Evolutionary conservation across 176 grass and related monocot genomes (phyloP).

Genomic region (Pharus latifolius): DNA sequence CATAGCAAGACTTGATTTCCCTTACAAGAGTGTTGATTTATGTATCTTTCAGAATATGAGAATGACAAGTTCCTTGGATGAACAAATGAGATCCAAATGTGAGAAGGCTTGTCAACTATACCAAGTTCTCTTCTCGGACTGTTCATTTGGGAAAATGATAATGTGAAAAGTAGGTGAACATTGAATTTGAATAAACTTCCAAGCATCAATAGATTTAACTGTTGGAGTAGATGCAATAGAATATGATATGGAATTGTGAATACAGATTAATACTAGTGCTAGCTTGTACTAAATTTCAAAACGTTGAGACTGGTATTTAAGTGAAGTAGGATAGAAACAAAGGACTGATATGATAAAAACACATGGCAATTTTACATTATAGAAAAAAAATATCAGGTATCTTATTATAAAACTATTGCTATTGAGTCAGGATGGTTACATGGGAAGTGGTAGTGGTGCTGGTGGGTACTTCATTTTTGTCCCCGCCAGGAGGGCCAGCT

Average conservation of each 20-base stretch:
- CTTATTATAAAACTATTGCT: background rate
- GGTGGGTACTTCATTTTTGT: conserved; percentile 44
- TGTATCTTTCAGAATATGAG: background rate
- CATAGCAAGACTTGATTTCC: background rate
- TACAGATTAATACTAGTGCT: background rate
- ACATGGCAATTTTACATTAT: background rate
- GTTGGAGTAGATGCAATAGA: background rate
- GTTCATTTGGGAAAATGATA: background rate
- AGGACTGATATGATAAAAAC: background rate
- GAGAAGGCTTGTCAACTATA: background rate
- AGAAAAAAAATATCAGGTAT: background rate
- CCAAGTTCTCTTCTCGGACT: background rate
- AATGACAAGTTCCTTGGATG: background rate
- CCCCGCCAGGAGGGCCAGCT: conserved; percentile 86
- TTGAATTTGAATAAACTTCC: no score
- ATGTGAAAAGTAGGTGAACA: no score
- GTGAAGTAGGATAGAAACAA: conserved; percentile 2
- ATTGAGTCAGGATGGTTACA: conserved; percentile 30
- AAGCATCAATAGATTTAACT: background rate
- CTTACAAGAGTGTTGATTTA: background rate
- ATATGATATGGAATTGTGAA: no score
- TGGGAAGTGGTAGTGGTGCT: conserved; percentile 18
- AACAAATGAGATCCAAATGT: background rate
- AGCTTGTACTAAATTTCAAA: background rate
- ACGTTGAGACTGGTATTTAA: background rate